A percentile compares a stretch with the other conserved stretches of the same genome.
These are phyloP conservation scores for Colletotrichum nymphaeae DNA, from an alignment of 2,329 filamentous ascomycete species.

Conservation along the genomic window DNA sequence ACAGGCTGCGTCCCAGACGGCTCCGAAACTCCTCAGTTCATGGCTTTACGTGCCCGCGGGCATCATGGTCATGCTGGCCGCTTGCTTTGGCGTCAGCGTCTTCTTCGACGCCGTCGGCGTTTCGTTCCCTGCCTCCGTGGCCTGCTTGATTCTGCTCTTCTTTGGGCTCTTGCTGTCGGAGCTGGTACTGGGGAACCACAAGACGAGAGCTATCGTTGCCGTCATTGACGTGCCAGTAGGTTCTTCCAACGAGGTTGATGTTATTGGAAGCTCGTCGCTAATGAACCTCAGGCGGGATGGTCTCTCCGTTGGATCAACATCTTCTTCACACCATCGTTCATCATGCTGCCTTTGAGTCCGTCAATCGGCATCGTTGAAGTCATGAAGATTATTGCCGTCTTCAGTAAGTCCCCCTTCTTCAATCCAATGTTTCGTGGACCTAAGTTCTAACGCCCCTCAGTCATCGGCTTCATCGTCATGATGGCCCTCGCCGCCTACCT, in stretches of 20 bases:
- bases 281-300: conserved; percentile 61
- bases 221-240: conserved; percentile 66
- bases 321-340: conserved; percentile 70
- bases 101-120: conserved; percentile 58
- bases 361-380: conserved; percentile 65
- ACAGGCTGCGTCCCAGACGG: conserved; percentile 23
- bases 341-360: conserved; percentile 67
- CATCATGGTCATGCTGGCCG: conserved; percentile 52
- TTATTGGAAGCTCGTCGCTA: background rate
- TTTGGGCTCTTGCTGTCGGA: conserved; percentile 60
- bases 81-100: conserved; percentile 57
- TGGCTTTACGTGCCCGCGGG: conserved; percentile 65
- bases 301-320: conserved; percentile 69
- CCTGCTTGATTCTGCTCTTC: conserved; percentile 67
- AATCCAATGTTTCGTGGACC: background rate
- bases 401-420: conserved; percentile 53
- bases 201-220: conserved; percentile 58
- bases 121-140: conserved; percentile 70
- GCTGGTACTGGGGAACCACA: conserved; percentile 57
- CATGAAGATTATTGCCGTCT: conserved; percentile 69
- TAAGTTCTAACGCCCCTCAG: conserved; percentile 44
- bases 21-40: conserved; percentile 43
- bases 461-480: conserved; percentile 66
- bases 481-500: conserved; percentile 65
- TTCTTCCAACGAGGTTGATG: background rate